These are phyloP conservation scores for Chaetomidium leptoderma DNA, from an alignment of 495 filamentous ascomycete species.

Conservation along the genomic window DNA sequence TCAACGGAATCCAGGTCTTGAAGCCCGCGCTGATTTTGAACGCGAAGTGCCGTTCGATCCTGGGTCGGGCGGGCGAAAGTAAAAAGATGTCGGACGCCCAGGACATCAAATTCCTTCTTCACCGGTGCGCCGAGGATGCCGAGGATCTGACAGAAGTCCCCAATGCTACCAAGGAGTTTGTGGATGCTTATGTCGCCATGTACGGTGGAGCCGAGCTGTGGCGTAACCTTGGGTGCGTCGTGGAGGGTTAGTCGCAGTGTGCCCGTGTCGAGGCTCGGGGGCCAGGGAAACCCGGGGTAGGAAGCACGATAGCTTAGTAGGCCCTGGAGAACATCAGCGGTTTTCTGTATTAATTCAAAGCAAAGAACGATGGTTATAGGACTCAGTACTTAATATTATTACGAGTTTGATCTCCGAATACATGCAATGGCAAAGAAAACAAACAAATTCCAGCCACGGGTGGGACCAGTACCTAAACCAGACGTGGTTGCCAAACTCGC, in stretches of 20 bases:
- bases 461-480: no score
- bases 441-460: no score
- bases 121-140: neutral
- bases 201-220: neutral
- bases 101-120: neutral
- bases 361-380: no score
- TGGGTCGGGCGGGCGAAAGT: neutral
- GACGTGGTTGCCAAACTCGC: no score
- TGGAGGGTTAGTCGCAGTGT: neutral
- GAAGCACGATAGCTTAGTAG: no score
- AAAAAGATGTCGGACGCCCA: conserved; percentile 4
- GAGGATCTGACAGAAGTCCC: neutral
- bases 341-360: no score
- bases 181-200: neutral
- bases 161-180: conserved; percentile 6
- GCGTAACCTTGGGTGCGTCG: neutral
- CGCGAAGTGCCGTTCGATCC: neutral
- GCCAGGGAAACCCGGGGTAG: no score
- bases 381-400: no score
- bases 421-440: no score
- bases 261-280: no score
- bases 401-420: no score
- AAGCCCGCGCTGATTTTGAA: conserved; percentile 3
- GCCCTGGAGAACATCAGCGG: no score
- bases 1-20: neutral